These are phyloP conservation scores for Urochloa ruziziensis DNA, from an alignment of 176 grass and related monocot genomes.

Conservation along the genomic window DNA sequence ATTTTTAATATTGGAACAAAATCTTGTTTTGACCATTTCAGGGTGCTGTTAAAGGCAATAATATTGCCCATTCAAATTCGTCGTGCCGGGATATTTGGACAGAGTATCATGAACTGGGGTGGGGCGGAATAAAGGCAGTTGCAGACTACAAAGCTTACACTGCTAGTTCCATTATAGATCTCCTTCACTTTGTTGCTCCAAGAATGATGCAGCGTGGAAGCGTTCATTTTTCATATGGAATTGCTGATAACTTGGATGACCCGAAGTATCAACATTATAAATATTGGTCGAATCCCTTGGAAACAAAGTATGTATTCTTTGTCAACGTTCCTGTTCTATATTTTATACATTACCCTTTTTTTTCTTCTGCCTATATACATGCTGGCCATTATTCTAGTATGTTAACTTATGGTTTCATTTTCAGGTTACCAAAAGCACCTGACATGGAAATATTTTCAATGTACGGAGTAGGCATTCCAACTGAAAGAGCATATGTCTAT, in stretches of 20 bases:
- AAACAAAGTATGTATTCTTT: constrained; percentile 76
- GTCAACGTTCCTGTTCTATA: neutral
- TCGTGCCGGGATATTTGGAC: constrained; percentile 97
- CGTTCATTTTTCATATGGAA: constrained; percentile 89
- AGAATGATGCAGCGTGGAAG: constrained; percentile 98
- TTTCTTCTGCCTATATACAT: neutral
- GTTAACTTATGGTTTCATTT: constrained; percentile 26
- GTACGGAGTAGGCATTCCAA: constrained; percentile 97
- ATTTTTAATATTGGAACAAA: constrained; percentile 3
- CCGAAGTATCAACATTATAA: constrained; percentile 82
- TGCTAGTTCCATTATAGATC: constrained; percentile 68
- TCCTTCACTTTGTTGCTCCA: constrained; percentile 94
- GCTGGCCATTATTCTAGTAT: neutral
- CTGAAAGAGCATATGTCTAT: constrained; percentile 97
- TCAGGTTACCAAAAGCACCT: constrained; percentile 86
- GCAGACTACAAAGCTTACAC: constrained; percentile 86
- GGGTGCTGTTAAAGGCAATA: constrained; percentile 86
- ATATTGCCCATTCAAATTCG: constrained; percentile 63
- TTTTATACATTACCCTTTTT: neutral
- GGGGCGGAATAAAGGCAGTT: constrained; percentile 92
- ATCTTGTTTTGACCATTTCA: constrained; percentile 34
- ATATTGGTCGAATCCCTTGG: constrained; percentile 99
- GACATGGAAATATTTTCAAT: constrained; percentile 98
- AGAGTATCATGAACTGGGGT: constrained; percentile 92
- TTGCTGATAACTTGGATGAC: constrained; percentile 94